Base-by-base conservation (phyloP, 2,329 filamentous ascomycete genomes). In the Orbilia brochopaga region DNA sequence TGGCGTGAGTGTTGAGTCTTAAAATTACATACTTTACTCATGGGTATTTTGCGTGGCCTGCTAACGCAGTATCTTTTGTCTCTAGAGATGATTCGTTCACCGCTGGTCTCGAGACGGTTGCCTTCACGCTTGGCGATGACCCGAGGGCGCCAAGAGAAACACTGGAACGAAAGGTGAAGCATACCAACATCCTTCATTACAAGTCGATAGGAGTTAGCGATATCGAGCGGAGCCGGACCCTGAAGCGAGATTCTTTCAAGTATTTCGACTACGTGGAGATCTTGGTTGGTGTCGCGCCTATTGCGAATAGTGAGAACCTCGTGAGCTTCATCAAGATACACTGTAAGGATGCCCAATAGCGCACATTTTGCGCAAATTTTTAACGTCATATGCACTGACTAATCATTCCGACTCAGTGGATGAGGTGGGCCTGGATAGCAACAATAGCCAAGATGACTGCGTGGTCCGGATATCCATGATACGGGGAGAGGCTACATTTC, bases 131-230 rank as follows among this genome's bases (percentile, higher is more conserved):
- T 8, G 50, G 56, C 13, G 50, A 35, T 8, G 57, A 46, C 8
- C n/a, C n/a, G 8, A 44, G 19, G n/a, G 17, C 17, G 8, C 48
- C 19, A n/a, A 27, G 66, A 27, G 35, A 48, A 50, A 44, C 60
- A 10, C 11, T 50, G 1, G 60, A 50, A 42, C 35, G 37, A 13
- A 55, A 63, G 27, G 48, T 67, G n/a, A 63, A 48, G 21, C 69
- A 73, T 23, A 64, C 48, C 4, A 67, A 73, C 24, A 42, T 73
- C 11, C 69, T 73, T 10, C 69, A 73, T 46, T 73, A 73, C n/a
- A 73, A 73, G 55, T 67, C 57, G 5, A 63, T 73, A 21, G 54
- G 60, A 2, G 53, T 67, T 11, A 40, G 58, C 17, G 61, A 66
- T 2, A 57, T 73, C 27, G 59, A 50, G n/a, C 52, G 51, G 6